phyloP scores from a whole-genome alignment of 805 yeast species.

The Candida anglica region DNA sequence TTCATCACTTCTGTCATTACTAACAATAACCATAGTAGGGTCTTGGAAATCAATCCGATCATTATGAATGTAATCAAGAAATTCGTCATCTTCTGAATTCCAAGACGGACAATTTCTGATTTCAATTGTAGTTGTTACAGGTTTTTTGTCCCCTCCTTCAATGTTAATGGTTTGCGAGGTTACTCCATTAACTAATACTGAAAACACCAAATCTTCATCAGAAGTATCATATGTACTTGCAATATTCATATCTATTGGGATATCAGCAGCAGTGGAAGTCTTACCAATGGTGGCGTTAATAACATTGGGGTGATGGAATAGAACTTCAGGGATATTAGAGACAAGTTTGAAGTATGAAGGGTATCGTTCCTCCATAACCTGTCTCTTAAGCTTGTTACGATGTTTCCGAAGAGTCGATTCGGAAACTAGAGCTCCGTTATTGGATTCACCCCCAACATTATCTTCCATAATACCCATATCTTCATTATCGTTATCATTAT shows the following conservation, averaged over 20 bases:
- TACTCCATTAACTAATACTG: conserved; percentile 32
- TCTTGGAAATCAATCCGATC: conserved; percentile 42
- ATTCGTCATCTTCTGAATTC: conserved; percentile 37
- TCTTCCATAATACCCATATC: conserved; percentile 36
- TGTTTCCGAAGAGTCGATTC: conserved; percentile 28
- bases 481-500: conserved; percentile 45
- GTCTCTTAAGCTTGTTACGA: conserved; percentile 25
- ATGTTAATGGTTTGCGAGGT: conserved; percentile 5
- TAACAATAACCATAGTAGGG: conserved; percentile 43
- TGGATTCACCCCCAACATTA: conserved; percentile 14
- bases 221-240: conserved; percentile 21
- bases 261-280: conserved; percentile 10
- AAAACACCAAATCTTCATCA: conserved; percentile 36
- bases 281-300: neutral
- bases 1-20: conserved; percentile 31
- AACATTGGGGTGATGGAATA: conserved; percentile 25
- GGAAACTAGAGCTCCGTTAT: conserved; percentile 17
- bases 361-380: conserved; percentile 27
- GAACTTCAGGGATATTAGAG: conserved; percentile 29
- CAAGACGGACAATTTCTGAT: conserved; percentile 40
- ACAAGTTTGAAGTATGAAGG: conserved; percentile 25
- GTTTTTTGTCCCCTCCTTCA: conserved; percentile 4
- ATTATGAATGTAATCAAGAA: conserved; percentile 27
- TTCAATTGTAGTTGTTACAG: conserved; percentile 30
- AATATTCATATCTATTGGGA: conserved; percentile 19